A percentile compares a stretch with the other conserved stretches of the same genome.
phyloP scores from a whole-genome alignment of 768 basidiomycete genomes.

The Pleurotus eryngii region DNA sequence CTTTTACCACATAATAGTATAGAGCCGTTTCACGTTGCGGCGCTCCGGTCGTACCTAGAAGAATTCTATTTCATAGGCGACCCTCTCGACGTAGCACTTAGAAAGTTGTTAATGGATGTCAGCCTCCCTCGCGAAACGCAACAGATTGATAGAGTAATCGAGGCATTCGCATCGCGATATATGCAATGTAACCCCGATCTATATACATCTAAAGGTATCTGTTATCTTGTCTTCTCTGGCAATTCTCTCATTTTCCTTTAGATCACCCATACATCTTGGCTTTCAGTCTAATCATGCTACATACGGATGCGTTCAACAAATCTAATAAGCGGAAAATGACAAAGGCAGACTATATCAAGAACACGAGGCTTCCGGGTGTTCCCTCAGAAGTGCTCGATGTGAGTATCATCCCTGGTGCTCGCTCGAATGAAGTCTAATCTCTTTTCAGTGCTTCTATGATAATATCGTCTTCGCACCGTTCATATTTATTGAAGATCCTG shows the following conservation, averaged over 20 bases:
- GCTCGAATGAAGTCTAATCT: conserved; percentile 1
- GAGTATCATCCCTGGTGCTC: conserved; percentile 21
- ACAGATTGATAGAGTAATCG: conserved; percentile 96
- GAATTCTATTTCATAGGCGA: conserved; percentile 77
- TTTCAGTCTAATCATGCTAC: conserved; percentile 97
- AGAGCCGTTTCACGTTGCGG: conserved; percentile 64
- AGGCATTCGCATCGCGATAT: conserved; percentile 89
- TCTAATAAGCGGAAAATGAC: conserved; percentile 98
- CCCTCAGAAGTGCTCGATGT: conserved; percentile 84
- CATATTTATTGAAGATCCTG: conserved; percentile 90
- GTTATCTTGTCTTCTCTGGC: neutral
- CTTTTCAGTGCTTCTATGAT: conserved; percentile 83
- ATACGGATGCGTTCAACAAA: conserved; percentile 97
- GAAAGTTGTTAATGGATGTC: conserved; percentile 87
- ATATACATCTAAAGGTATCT: conserved; percentile 72
- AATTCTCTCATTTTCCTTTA: conserved; percentile 23
- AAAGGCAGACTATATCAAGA: conserved; percentile 90
- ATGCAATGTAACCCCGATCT: conserved; percentile 77
- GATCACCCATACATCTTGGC: conserved; percentile 95
- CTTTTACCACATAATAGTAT: conserved; percentile 40
- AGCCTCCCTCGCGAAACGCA: conserved; percentile 94
- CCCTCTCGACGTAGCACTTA: conserved; percentile 88
- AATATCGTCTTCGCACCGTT: conserved; percentile 96
- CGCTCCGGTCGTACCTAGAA: conserved; percentile 68
- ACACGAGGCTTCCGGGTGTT: conserved; percentile 85